phyloP scores from a whole-genome alignment of 2,329 filamentous ascomycete species.

The Lachnellula subtilissima region DNA sequence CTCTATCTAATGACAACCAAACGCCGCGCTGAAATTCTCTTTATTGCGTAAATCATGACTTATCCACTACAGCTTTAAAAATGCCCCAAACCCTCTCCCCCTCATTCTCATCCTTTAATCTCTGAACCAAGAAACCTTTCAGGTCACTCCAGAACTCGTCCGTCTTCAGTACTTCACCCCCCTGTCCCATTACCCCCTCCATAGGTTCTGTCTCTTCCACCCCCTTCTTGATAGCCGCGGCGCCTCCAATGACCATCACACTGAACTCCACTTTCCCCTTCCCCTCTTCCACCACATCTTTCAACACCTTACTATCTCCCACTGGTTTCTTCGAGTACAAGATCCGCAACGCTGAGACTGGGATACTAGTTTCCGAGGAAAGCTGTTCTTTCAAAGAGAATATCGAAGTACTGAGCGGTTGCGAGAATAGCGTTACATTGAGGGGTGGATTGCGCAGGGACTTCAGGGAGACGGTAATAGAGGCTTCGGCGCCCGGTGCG shows the following conservation, averaged over 20 bases:
- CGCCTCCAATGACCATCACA: constrained; percentile 83
- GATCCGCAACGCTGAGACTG: constrained; percentile 77
- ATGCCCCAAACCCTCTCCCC: constrained; percentile 60
- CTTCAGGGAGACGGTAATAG: constrained; percentile 59
- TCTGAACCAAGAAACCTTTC: constrained; percentile 71
- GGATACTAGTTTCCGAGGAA: constrained; percentile 55
- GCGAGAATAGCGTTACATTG: constrained; percentile 59
- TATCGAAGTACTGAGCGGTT: constrained; percentile 65
- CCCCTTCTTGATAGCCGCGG: constrained; percentile 39
- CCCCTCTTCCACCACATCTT: constrained; percentile 61
- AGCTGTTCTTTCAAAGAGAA: constrained; percentile 73
- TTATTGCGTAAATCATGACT: background rate
- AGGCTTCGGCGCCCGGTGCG: constrained; percentile 49
- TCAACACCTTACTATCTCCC: constrained; percentile 68
- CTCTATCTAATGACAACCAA: constrained; percentile 1
- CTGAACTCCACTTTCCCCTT: constrained; percentile 64
- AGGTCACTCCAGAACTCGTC: constrained; percentile 85
- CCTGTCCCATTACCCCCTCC: constrained; percentile 46
- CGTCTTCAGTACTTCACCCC: constrained; percentile 55
- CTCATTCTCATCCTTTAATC: constrained; percentile 64
- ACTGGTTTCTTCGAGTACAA: constrained; percentile 85
- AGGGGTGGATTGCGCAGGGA: constrained; percentile 72
- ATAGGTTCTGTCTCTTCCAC: constrained; percentile 34
- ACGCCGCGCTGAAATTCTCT: constrained; percentile 17
- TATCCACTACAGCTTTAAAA: constrained; percentile 60